These are phyloP conservation scores for Begonia fuchsioides DNA, from an alignment of 306 rosid genomes.

Conservation along the genomic window DNA sequence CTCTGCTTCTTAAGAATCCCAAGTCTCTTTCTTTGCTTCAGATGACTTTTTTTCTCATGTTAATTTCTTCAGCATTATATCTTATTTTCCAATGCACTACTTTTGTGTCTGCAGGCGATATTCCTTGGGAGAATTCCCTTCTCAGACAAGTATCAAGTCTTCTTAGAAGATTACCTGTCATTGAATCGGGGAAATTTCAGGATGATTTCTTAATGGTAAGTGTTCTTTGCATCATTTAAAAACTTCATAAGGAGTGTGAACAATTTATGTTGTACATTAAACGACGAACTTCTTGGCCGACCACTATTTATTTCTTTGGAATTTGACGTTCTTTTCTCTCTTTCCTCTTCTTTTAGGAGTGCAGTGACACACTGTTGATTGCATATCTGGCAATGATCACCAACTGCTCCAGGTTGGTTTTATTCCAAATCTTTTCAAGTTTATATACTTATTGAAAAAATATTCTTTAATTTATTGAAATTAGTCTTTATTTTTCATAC, in stretches of 20 bases:
- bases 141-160: conserved; percentile 96
- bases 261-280: too few relatives aligned
- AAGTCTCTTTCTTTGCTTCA: too few relatives aligned
- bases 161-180: conserved; percentile 80
- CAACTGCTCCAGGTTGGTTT: conserved; percentile 78
- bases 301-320: too few relatives aligned
- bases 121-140: conserved; percentile 77
- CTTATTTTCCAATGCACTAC: too few relatives aligned
- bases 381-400: conserved; percentile 91
- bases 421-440: conserved; percentile 2
- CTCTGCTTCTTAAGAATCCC: too few relatives aligned
- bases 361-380: conserved; percentile 76
- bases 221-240: conserved; percentile 1
- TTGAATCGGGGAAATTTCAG: conserved; percentile 82
- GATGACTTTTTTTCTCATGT: too few relatives aligned
- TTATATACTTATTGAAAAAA: too few relatives aligned
- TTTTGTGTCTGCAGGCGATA: too few relatives aligned
- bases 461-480: too few relatives aligned
- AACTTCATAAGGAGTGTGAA: not conserved
- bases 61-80: too few relatives aligned
- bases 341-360: conserved; percentile 41
- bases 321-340: conserved; percentile 2
- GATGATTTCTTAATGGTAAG: conserved; percentile 96
- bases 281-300: too few relatives aligned
- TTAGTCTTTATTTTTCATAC: too few relatives aligned